phyloP scores from a whole-genome alignment of 495 filamentous ascomycete genomes.

The Neurospora sp. region DNA sequence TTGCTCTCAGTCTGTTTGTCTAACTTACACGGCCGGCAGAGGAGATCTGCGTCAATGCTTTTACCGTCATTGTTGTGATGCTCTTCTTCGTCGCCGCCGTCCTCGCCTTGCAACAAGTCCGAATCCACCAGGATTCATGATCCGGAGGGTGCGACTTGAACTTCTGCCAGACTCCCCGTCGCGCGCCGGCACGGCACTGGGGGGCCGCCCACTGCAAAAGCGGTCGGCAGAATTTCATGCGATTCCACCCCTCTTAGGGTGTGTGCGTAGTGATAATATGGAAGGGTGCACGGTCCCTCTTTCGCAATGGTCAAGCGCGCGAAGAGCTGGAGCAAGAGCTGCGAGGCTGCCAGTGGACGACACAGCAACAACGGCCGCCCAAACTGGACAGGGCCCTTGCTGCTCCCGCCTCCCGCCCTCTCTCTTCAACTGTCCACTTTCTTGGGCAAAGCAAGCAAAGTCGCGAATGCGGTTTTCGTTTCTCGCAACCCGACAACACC shows the following conservation, averaged over 20 bases:
- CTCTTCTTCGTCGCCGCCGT: conserved; percentile 15
- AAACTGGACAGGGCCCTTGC: neutral
- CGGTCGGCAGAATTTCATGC: conserved; percentile 7
- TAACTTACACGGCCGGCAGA: conserved; percentile 50
- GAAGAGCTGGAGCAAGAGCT: neutral
- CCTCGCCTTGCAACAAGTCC: conserved; percentile 2
- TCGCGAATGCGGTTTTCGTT: neutral
- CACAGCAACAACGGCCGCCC: neutral
- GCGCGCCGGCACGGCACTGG: neutral
- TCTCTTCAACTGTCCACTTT: neutral
- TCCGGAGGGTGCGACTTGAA: conserved; percentile 6
- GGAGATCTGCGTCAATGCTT: conserved; percentile 47
- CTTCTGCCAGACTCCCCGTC: neutral
- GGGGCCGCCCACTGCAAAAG: neutral
- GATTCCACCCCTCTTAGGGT: neutral
- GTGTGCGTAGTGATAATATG: neutral
- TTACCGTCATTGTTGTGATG: conserved; percentile 51
- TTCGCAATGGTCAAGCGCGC: neutral
- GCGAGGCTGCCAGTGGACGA: neutral
- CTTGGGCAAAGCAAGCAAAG: neutral
- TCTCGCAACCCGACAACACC: neutral
- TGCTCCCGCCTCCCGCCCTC: neutral
- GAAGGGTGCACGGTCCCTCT: neutral
- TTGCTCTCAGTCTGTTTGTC: neutral
- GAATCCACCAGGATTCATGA: conserved; percentile 8